phyloP scores from a whole-genome alignment of 2,329 filamentous ascomycete species.

The Gyromitra esculenta region DNA sequence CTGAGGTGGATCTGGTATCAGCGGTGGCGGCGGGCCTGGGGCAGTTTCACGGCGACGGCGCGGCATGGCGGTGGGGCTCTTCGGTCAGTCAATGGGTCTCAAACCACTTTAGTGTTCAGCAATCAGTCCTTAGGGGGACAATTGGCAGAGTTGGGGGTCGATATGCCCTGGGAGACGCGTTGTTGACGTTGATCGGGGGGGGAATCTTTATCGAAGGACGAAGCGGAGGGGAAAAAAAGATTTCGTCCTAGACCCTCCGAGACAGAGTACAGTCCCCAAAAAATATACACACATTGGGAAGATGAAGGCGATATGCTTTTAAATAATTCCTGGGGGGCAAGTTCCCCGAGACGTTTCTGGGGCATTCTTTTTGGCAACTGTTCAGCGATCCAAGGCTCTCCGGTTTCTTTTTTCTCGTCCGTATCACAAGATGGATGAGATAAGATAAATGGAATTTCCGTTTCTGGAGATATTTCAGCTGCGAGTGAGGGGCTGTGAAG shows the following conservation, averaged over 20 bases:
- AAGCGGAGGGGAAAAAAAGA: neutral
- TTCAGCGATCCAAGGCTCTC: neutral
- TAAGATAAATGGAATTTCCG: constrained; percentile 42
- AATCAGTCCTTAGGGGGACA: constrained; percentile 15
- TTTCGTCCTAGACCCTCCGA: constrained; percentile 43
- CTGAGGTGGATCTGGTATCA: constrained; percentile 15
- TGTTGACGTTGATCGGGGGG: constrained; percentile 46
- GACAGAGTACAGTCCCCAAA: constrained; percentile 20
- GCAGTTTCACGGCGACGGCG: constrained; percentile 40
- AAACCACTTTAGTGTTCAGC: neutral
- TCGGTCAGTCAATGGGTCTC: neutral
- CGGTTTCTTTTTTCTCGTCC: neutral
- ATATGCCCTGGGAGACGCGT: constrained; percentile 41
- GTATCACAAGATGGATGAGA: constrained; percentile 43
- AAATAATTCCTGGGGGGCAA: constrained; percentile 28
- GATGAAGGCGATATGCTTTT: constrained; percentile 41
- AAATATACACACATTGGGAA: constrained; percentile 38
- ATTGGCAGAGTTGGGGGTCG: constrained; percentile 16
- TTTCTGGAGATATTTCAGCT: constrained; percentile 6
- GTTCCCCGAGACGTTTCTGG: constrained; percentile 16
- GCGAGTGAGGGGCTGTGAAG: constrained; percentile 46
- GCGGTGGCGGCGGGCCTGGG: constrained; percentile 22
- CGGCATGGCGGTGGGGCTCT: constrained; percentile 26
- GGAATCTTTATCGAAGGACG: constrained; percentile 27
- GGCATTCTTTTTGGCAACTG: constrained; percentile 2